Conservation (phyloP, 768 basidiomycete species). For the Lactifluus pinguis region DNA sequence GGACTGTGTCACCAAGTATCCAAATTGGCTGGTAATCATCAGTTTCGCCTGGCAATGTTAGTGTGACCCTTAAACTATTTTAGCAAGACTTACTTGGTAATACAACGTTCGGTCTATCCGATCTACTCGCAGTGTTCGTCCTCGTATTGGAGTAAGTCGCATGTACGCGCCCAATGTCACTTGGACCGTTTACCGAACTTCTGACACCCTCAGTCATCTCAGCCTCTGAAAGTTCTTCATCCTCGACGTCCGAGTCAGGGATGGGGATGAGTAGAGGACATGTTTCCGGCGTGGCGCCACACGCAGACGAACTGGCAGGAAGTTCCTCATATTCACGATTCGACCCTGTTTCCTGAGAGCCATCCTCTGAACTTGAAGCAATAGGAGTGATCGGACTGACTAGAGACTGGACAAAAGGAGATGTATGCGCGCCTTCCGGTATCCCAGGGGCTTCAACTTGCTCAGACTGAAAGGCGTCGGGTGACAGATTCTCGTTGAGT, state of each 20-base stretch:
- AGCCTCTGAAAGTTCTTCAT: background rate
- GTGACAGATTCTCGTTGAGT: background rate
- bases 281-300: too few relatives aligned
- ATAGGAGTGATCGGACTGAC: too few relatives aligned
- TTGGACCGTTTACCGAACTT: background rate
- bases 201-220: background rate
- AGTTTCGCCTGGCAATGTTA: background rate
- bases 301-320: background rate
- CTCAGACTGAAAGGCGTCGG: background rate
- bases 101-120: background rate
- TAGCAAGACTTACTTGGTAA: background rate
- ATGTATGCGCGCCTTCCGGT: background rate
- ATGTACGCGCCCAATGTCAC: background rate
- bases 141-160: background rate
- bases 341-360: background rate
- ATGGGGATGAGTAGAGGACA: background rate
- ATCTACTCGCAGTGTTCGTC: too few relatives aligned
- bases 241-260: constrained; percentile 4
- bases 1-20: background rate
- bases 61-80: background rate
- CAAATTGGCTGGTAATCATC: constrained; percentile 2
- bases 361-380: background rate
- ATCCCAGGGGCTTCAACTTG: background rate
- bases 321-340: background rate
- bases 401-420: background rate